Base-by-base conservation (phyloP, 345 rosid species). In the Brassica napus region DNA sequence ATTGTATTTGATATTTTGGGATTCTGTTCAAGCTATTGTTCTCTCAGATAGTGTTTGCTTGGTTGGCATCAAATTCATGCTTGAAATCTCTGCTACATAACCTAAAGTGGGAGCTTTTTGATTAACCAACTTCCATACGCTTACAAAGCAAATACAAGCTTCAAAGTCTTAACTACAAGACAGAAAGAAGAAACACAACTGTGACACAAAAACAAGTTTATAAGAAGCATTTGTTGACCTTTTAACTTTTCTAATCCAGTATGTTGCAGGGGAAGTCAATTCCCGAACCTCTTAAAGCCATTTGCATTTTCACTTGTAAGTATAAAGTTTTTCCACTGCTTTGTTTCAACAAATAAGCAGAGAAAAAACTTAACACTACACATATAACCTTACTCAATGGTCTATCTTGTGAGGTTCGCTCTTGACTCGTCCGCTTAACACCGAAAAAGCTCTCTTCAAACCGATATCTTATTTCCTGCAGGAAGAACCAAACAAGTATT, bases 251-350 rank as follows among this genome's bases (percentile, higher is more conserved):
- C 42, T 61, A 52, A 11, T 16, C 23, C 28, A 62, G 58, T 52
- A 64, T 49, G 62, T 75, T 57, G 72, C 79, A 70, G 77, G 72
- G 80, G 76, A 92, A 94, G 97, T 94, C 97, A 94, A 91, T 92
- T 63, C 97, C 97, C 97, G 97, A 92, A 92, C 97, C 97, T 86
- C 86, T 71, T 79, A 68, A 79, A 85, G 82, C 79, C 82, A 74
- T 68, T 63, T 71, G 31, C 66, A 52, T 57, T 47, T 39, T 37
- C 12, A 58, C 32, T 35, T 69, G 76, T 68, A 80, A 64, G 8
- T 35, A 6, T 35, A 49, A 74, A 62, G 72, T 69, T 70, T 71
- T 42, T 54, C 21, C 72, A 73, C 78, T 80, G 79, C 79, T 80
- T 80, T 63, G 62, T 61, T 63, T 74, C 75, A 63, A 23, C 74